Conservation (phyloP, 2,329 filamentous ascomycete species). For the Hypoxylon sp. region DNA sequence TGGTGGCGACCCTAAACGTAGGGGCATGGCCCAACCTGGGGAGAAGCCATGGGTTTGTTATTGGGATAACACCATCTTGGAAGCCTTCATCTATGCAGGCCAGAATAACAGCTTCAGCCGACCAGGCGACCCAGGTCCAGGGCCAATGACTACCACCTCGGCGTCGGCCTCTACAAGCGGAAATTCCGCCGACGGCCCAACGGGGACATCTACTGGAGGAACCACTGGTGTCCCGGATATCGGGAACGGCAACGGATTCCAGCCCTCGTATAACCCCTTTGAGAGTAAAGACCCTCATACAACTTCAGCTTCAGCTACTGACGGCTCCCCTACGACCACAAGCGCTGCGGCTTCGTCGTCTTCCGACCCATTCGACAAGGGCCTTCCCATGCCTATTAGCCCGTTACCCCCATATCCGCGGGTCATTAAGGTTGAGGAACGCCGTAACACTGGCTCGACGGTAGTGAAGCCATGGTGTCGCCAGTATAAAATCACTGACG, state of each 20-base stretch:
- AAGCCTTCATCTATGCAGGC: conserved; percentile 70
- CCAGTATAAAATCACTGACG: conserved; percentile 62
- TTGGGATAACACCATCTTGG: conserved; percentile 69
- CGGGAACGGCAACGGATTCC: conserved; percentile 17
- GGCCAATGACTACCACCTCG: conserved; percentile 20
- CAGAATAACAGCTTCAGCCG: conserved; percentile 63
- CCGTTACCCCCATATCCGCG: conserved; percentile 62
- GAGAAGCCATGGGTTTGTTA: conserved; percentile 72
- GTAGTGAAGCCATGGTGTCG: conserved; percentile 61
- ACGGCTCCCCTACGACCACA: conserved; percentile 10
- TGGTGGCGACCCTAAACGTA: conserved; percentile 56
- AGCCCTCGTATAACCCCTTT: conserved; percentile 5
- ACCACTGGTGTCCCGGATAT: conserved; percentile 16
- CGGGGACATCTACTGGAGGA: conserved; percentile 18
- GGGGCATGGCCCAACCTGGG: conserved; percentile 60
- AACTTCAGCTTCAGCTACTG: conserved; percentile 7
- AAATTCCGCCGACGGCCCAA: conserved; percentile 2
- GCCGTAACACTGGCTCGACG: conserved; percentile 58
- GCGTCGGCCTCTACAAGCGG: conserved; percentile 26
- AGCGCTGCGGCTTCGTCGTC: conserved; percentile 23
- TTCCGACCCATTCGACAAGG: conserved; percentile 33
- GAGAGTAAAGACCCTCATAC: conserved; percentile 14
- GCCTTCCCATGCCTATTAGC: conserved; percentile 37
- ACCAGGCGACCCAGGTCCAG: conserved; percentile 28
- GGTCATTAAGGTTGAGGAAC: conserved; percentile 69